Evolutionary conservation across 2,329 filamentous ascomycete genomes (phyloP), one percentile per base, ranked within the genome.

Genomic region (Fusarium poae): DNA sequence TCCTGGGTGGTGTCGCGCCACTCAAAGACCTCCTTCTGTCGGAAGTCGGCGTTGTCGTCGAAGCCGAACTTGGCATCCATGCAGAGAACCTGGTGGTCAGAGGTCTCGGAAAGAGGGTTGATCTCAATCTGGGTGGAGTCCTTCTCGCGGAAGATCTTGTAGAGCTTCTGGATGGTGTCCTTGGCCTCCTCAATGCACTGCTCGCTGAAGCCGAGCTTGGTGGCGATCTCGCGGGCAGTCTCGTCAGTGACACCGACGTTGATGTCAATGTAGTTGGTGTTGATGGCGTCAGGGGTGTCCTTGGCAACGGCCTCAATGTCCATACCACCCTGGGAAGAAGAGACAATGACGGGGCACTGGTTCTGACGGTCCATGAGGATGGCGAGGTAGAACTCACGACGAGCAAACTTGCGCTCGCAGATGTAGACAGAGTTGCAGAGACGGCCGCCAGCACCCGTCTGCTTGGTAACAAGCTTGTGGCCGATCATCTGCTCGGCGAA

Each of bases 61-160:
- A 99, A 99, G 78, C 90, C 92, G 77, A 99, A 93, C 87, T 99
- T 99, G 82, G 96, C 96, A 81, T 99, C 96, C 96, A 99, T 99
- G 84, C 94, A 97, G 78, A 99, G 88, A 58, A 99, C 96, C 85
- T 97, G 88, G 88, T 98, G 95, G 84, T 99, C 96, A 55, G 92
- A 97, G 68, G 96, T 99, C 88, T 99, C 96, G 56, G 94, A 97
- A 49, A 99, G 89, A 68, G 96, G 96, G 88, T 99, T 99, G 86
- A 99, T 99, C 86, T 99, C 96, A 78, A 99, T 98, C 86, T 99
- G 96, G 67, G 96, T 99, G 62, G 95, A 93, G 82, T 99, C 96
- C 85, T 93, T 97, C 86, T 99, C 96, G 85, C 92, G 90, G 88
- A 99, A 99, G 83, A 98, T 92, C 86, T 93, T 91, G 91, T 99